These are phyloP conservation scores for Neurospora cerealis DNA, from an alignment of 495 filamentous ascomycete genomes.

Conservation along the genomic window DNA sequence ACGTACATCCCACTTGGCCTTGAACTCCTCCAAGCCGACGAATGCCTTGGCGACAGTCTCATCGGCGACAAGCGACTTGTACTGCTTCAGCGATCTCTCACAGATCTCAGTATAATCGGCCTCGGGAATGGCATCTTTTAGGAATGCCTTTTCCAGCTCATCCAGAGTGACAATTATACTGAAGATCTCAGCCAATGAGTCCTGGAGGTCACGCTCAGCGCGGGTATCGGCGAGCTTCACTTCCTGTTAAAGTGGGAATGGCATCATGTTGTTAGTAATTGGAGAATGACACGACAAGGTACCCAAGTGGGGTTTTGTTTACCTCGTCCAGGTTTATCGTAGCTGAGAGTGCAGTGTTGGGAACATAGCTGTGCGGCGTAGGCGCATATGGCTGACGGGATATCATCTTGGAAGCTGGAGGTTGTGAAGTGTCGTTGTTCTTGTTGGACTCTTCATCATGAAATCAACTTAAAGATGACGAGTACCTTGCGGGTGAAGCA, in stretches of 20 bases:
- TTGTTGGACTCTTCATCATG: neutral
- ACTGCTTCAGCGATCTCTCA: constrained; percentile 86
- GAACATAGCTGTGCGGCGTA: constrained; percentile 83
- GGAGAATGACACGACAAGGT: neutral
- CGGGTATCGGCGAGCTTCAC: constrained; percentile 80
- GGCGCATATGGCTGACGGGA: constrained; percentile 64
- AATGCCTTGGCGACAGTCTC: constrained; percentile 77
- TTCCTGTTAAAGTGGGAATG: constrained; percentile 46
- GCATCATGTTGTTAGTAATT: neutral
- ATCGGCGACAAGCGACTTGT: constrained; percentile 84
- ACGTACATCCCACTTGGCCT: constrained; percentile 79
- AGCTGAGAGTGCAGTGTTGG: constrained; percentile 66
- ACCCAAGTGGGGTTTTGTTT: constrained; percentile 14
- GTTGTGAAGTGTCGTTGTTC: neutral
- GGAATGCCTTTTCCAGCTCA: constrained; percentile 90
- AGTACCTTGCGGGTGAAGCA: neutral
- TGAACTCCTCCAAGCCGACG: constrained; percentile 86
- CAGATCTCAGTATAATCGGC: constrained; percentile 93
- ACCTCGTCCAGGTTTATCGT: constrained; percentile 91
- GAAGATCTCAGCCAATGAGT: constrained; percentile 94
- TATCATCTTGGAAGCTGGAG: constrained; percentile 28
- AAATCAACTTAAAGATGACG: neutral
- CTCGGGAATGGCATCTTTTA: constrained; percentile 89
- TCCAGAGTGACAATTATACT: constrained; percentile 95
- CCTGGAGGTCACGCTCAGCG: constrained; percentile 84